A percentile compares a stretch with the other conserved stretches of the same genome.
These are phyloP conservation scores for Noccaea caerulescens DNA, from an alignment of 345 rosid species.

Conservation along the genomic window DNA sequence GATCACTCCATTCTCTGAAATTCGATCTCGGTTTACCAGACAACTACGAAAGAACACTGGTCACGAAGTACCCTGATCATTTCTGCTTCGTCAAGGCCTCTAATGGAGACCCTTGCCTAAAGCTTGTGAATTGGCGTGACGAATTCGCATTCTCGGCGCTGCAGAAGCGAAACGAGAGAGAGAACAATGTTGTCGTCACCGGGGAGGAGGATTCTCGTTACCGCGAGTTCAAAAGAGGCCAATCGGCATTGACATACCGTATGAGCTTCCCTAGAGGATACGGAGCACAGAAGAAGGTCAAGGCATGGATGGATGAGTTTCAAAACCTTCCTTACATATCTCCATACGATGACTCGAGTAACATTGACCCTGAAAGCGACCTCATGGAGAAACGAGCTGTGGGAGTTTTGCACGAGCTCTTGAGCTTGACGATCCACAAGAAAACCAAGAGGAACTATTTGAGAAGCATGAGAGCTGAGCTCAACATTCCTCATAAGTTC, in stretches of 20 bases:
- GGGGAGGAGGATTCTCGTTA: conserved; percentile 57
- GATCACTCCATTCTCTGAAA: conserved; percentile 71
- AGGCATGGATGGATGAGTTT: conserved; percentile 96
- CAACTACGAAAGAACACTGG: conserved; percentile 64
- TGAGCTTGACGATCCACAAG: conserved; percentile 91
- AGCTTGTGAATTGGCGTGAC: conserved; percentile 64
- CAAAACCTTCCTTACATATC: conserved; percentile 93
- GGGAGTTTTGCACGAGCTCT: conserved; percentile 86
- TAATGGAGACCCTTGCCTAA: conserved; percentile 58
- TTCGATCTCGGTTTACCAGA: conserved; percentile 92
- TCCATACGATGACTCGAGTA: conserved; percentile 79
- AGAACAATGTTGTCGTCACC: conserved; percentile 44
- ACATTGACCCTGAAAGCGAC: conserved; percentile 76
- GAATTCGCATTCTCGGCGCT: conserved; percentile 75
- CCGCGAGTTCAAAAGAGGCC: conserved; percentile 73
- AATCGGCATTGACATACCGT: conserved; percentile 66
- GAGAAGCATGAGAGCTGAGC: conserved; percentile 84
- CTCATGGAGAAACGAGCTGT: conserved; percentile 98
- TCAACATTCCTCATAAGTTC: conserved; percentile 83
- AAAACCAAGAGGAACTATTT: conserved; percentile 94
- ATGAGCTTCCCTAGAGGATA: conserved; percentile 96
- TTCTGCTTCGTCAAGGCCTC: conserved; percentile 65
- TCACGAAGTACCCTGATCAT: conserved; percentile 69
- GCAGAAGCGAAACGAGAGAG: conserved; percentile 63
- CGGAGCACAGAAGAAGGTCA: conserved; percentile 91